Conservation (phyloP, 2,329 filamentous ascomycete species). For the Aspergillus eucalypticola region DNA sequence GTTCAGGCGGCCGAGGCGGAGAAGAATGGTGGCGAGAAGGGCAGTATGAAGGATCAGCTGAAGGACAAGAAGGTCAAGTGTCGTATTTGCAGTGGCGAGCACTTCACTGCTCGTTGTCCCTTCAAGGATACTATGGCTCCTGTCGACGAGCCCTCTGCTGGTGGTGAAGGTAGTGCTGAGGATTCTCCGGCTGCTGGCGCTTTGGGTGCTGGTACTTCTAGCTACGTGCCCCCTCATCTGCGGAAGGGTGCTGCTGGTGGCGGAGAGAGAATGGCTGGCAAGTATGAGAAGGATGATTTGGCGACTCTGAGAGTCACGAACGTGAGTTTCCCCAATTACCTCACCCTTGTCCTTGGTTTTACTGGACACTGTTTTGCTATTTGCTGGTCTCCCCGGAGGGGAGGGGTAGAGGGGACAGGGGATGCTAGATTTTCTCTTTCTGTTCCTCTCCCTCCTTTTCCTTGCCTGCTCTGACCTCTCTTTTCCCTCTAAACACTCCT, state of each 20-base stretch:
- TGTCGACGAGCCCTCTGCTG: conserved; percentile 45
- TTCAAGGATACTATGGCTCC: conserved; percentile 99
- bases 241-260: conserved; percentile 62
- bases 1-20: conserved; percentile 75
- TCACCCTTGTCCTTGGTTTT: neutral
- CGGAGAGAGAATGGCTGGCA: conserved; percentile 86
- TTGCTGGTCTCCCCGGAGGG: neutral
- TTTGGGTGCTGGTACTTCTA: conserved; percentile 68
- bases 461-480: neutral
- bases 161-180: conserved; percentile 47
- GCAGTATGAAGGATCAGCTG: conserved; percentile 66
- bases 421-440: neutral
- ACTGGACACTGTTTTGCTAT: neutral
- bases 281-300: conserved; percentile 94
- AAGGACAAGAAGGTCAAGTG: conserved; percentile 99
- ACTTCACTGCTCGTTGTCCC: conserved; percentile 98
- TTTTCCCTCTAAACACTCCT: neutral
- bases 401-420: neutral
- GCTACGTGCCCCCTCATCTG: conserved; percentile 92
- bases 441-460: neutral
- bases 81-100: conserved; percentile 96
- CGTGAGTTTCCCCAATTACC: conserved; percentile 58
- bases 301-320: conserved; percentile 97
- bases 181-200: conserved; percentile 53
- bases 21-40: conserved; percentile 56